These are phyloP conservation scores for Arthrinium puccinioides DNA, from an alignment of 2,329 filamentous ascomycete species.

Conservation along the genomic window DNA sequence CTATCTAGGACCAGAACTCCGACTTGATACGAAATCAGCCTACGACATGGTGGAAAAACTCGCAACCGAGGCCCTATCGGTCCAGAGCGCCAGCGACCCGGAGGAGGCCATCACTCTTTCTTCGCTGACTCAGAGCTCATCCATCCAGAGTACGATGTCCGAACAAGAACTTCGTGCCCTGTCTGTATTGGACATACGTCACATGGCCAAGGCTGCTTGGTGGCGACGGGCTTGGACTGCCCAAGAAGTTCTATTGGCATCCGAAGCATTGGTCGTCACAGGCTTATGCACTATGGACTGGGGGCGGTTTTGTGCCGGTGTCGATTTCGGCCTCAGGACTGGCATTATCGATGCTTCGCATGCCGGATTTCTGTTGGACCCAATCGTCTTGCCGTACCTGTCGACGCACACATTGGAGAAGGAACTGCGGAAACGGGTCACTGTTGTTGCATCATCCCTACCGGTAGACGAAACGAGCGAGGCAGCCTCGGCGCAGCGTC, in stretches of 20 bases:
- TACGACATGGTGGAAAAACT: not conserved
- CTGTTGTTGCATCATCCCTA: too few species aligned
- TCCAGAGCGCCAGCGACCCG: too few species aligned
- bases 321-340: constrained; percentile 4
- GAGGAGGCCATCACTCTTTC: not conserved
- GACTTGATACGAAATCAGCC: not conserved
- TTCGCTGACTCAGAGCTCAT: not conserved
- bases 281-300: constrained; percentile 5
- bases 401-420: not conserved
- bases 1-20: constrained; percentile 1
- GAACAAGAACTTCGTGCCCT: not conserved
- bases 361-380: not conserved
- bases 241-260: constrained; percentile 8
- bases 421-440: not conserved
- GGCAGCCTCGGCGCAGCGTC: not conserved
- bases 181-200: not conserved
- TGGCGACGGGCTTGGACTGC: constrained; percentile 8
- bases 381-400: not conserved
- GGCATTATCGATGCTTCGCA: constrained; percentile 4
- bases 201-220: constrained; percentile 3
- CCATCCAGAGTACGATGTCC: not conserved
- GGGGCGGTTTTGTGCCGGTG: constrained; percentile 4
- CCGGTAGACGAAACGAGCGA: not conserved
- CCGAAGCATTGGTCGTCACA: constrained; percentile 3
- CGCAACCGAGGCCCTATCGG: not conserved